Evolutionary conservation across 1,139 yeast species (phyloP), one percentile per base, ranked within the genome.

Genomic region (Suhomyces panamericanus): DNA sequence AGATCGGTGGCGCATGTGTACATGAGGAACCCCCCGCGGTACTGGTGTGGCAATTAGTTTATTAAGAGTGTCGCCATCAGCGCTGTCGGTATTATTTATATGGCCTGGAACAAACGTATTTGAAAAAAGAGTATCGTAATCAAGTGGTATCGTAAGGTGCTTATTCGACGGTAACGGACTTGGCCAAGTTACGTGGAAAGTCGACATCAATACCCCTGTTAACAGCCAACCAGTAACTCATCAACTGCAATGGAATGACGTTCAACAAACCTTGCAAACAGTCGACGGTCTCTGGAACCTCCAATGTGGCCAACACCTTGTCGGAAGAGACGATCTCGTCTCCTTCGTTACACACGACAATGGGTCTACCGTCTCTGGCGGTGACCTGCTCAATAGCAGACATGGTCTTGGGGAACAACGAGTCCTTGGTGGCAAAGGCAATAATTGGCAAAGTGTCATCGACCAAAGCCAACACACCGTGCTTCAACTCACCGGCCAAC

Each of bases 171-270:
- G 99, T 95, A 48, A 95, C 99, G 38, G 96, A 85, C 77, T 95
- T 95, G 53, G 99, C 99, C 73, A 95, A 80, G 74, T 95, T 95
- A 73, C 99, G 85, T 57, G 99, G 99, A 82, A 93, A 93, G 68
- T 95, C 99, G 48, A 95, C 99, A 65, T 95, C 96, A 59, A 88
- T 86, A 35, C 98, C 98, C 66, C 93, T 87, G 70, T 86, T 84
- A 47, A 89, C 93, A 42, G 99, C 98, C 62, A 95, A 79, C 95
- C 97, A 91, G 75, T 95, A 95, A 64, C 96, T 86, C 83, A 91
- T 91, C 66, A 95, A 78, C 72, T 95, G 99, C 63, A 95, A 71
- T 47, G 99, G 99, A 59, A 95, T 82, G 55, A 95, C 95, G 64
- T 93, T 95, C 64, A 95, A 77, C 60, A 95, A 77, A 43, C 99